Percentiles rank a stretch among this genome's conserved stretches.
These are phyloP conservation scores for Baeospora myosura DNA, from an alignment of 1,284 basidiomycete species.

Conservation along the genomic window DNA sequence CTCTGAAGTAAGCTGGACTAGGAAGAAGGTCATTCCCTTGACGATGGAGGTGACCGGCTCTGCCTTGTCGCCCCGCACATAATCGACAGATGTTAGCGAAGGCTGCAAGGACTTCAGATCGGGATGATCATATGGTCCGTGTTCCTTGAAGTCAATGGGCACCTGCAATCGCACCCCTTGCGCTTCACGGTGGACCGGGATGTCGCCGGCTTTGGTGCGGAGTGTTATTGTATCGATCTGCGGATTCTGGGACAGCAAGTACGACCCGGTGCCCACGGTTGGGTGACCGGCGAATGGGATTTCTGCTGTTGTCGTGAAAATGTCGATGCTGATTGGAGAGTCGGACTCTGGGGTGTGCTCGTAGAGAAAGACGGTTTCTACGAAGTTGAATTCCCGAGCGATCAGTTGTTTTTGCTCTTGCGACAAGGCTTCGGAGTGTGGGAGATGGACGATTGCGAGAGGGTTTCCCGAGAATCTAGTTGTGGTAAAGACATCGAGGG, in stretches of 20 bases:
- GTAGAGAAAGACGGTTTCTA: slow-evolving; percentile 39
- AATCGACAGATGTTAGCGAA: slow-evolving; percentile 24
- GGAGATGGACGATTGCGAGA: slow-evolving; percentile 23
- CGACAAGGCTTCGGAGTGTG: slow-evolving; percentile 23
- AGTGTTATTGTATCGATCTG: slow-evolving; percentile 21
- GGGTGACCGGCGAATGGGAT: slow-evolving; percentile 41
- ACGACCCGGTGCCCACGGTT: slow-evolving; percentile 34
- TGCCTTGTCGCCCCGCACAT: slow-evolving; percentile 24
- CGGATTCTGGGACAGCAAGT: slow-evolving; percentile 24
- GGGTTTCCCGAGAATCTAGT: slow-evolving; percentile 35
- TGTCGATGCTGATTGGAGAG: slow-evolving; percentile 27
- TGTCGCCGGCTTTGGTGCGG: slow-evolving; percentile 33
- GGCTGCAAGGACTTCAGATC: slow-evolving; percentile 26
- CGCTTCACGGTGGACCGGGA: slow-evolving; percentile 24
- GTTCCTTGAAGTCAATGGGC: slow-evolving; percentile 34
- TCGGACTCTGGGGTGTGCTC: slow-evolving; percentile 13
- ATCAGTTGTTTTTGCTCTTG: slow-evolving; percentile 33
- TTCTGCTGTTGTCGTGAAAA: slow-evolving; percentile 33
- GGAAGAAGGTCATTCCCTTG: slow-evolving; percentile 38
- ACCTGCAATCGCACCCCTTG: slow-evolving; percentile 27
- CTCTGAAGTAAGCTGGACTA: slow-evolving; percentile 30
- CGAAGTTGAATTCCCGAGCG: slow-evolving; percentile 40
- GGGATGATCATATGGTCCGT: slow-evolving; percentile 20
- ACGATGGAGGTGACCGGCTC: slow-evolving; percentile 36
- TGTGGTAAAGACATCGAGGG: slow-evolving; percentile 35